A percentile compares a stretch with the other conserved stretches of the same genome.
These are phyloP conservation scores for Venturiaceae sp. DNA, from an alignment of 2,329 filamentous ascomycete genomes.

Conservation along the genomic window DNA sequence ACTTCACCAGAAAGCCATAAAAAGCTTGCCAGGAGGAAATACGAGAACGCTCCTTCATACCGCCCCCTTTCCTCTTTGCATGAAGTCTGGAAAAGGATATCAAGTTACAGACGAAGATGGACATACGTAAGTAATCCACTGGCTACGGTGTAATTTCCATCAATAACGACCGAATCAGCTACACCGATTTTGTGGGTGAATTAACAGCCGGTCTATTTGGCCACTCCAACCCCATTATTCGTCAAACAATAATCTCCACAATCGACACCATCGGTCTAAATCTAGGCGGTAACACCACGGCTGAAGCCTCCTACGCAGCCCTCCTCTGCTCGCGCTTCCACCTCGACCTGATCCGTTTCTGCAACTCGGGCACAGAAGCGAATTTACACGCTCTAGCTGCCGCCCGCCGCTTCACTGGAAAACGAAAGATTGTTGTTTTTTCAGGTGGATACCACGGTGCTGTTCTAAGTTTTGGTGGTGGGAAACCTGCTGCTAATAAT, in stretches of 20 bases:
- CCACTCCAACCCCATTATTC: constrained; percentile 50
- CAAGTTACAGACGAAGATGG: constrained; percentile 22
- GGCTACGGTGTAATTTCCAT: too few species aligned
- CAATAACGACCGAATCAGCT: too few species aligned
- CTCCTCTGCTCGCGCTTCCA: constrained; percentile 45
- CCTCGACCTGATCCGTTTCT: constrained; percentile 41
- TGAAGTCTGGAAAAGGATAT: constrained; percentile 18
- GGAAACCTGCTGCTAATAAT: constrained; percentile 34
- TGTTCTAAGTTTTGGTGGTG: constrained; percentile 35
- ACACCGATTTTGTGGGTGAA: constrained; percentile 53
- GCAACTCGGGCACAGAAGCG: constrained; percentile 58
- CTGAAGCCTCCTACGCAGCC: constrained; percentile 43
- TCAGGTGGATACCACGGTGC: constrained; percentile 43
- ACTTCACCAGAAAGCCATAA: constrained; percentile 20
- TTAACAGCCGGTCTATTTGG: constrained; percentile 58
- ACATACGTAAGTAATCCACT: too few species aligned
- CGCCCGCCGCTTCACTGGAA: constrained; percentile 38
- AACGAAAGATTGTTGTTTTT: constrained; percentile 28
- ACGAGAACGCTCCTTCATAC: constrained; percentile 26
- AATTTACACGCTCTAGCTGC: constrained; percentile 50
- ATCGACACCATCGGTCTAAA: constrained; percentile 41
- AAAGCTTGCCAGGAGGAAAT: constrained; percentile 27
- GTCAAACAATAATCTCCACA: constrained; percentile 37
- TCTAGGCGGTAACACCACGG: constrained; percentile 41
- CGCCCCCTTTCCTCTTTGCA: constrained; percentile 25